These are phyloP conservation scores for Coix lacrymajobi DNA, from an alignment of 176 grass and related monocot species.

Conservation along the genomic window DNA sequence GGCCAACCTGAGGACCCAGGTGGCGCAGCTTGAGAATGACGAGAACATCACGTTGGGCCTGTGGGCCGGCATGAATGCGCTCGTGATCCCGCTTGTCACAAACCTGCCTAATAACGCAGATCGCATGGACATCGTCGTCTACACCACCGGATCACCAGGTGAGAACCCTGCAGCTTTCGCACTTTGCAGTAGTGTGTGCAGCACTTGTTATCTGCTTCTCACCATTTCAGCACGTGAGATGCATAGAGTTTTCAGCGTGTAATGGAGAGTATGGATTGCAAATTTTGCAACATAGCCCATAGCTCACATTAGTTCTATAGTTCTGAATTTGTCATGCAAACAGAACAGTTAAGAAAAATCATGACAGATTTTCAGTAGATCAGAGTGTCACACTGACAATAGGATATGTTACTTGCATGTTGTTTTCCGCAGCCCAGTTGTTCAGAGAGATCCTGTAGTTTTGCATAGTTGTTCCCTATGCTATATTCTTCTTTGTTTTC, in stretches of 20 bases:
- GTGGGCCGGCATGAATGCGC: not conserved
- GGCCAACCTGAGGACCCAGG: not conserved
- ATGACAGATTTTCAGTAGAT: not conserved
- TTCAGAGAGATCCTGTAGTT: not conserved
- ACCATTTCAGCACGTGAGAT: too few species aligned
- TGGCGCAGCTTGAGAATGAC: not conserved
- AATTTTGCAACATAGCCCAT: not conserved
- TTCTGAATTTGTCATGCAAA: not conserved
- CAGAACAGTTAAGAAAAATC: not conserved
- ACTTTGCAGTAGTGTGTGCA: not conserved
- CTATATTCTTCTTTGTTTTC: not conserved
- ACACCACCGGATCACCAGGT: not conserved
- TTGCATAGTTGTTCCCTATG: not conserved
- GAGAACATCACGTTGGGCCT: not conserved
- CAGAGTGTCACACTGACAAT: not conserved
- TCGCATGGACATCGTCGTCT: not conserved
- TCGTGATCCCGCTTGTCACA: conserved; percentile 1
- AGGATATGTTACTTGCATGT: not conserved
- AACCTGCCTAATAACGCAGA: not conserved
- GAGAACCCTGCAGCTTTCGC: not conserved
- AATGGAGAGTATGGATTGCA: not conserved
- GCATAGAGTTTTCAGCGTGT: not conserved
- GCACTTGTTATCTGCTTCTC: not conserved
- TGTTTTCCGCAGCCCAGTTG: not conserved
- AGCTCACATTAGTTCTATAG: not conserved